Base-by-base conservation (phyloP, 1,284 basidiomycete species). In the Apiotrichum montevideense region DNA sequence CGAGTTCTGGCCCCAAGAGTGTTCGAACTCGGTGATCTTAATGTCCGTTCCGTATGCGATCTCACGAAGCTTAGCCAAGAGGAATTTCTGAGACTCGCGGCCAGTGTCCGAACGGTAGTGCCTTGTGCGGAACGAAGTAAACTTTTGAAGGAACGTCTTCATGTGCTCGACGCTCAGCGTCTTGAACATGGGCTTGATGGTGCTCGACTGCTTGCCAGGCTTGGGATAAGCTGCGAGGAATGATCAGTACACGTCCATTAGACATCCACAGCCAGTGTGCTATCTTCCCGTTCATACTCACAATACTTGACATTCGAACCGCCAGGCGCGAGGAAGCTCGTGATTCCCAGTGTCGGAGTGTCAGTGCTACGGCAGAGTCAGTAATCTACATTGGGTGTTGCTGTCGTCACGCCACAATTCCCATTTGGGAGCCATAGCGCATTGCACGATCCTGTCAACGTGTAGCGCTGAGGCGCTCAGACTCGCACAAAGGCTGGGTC, bases 1-100 rank as follows among this genome's bases (percentile, higher is more conserved):
- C 47, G 85, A 84, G 77, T 90, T 88, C 81, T 98, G 95, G 9
- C 86, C 87, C 95, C 95, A 98, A 1, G 85, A 77, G 73, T 98
- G 95, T 57, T 80, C 64, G 72, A 97, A 97, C 73, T 94, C 91
- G 35, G 80, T 76, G 57, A 94, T 79, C 6, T 81, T 82, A 67
- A 95, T 87, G 35, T 77, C 76, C 33, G 85, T 85, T 59, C 78
- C 69, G 39, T 76, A 66, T 4, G 88, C 89, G 66, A 87, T 84
- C 88, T 89, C 79, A 35, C 79, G 69, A 64, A 96, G 84, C 68
- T 81, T 87, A 47, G 79, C 79, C 62, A 88, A 76, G 51, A 98
- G 81, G 92, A 92, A 98, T 59, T 82, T 75, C 72, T 96, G 91
- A 65, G 87, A 77, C 56, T 80, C 70, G 52, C 76, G 74, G 29